phyloP scores from a whole-genome alignment of 2,329 filamentous ascomycete species.

The Microsporum ferrugineum region DNA sequence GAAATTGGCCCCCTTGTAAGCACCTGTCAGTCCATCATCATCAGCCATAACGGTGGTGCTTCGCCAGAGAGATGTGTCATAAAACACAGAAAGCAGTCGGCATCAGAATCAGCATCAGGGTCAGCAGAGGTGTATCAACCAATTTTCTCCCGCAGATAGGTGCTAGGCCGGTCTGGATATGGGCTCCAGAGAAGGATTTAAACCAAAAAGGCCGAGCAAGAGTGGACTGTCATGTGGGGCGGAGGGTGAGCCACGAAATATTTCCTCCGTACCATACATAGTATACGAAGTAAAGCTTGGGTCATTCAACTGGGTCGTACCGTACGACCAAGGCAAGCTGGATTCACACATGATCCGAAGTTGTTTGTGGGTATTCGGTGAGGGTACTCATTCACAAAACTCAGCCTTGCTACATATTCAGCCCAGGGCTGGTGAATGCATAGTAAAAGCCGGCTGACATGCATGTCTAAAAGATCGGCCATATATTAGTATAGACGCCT shows the following conservation, averaged over 20 bases:
- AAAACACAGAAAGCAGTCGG: neutral
- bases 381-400: neutral
- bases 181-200: neutral
- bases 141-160: neutral
- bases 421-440: neutral
- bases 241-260: neutral
- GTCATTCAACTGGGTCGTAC: neutral
- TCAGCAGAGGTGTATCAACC: neutral
- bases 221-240: neutral
- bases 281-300: neutral
- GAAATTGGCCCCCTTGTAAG: constrained; percentile 25
- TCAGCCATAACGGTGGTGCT: constrained; percentile 11
- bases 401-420: constrained; percentile 2
- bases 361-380: neutral
- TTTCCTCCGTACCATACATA: neutral
- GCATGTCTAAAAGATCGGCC: neutral
- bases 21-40: constrained; percentile 31
- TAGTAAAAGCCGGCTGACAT: neutral
- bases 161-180: neutral
- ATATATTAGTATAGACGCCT: neutral
- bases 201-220: neutral
- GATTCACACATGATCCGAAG: neutral
- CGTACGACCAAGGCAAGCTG: neutral
- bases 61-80: neutral
- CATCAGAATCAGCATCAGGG: neutral